Base-by-base conservation (phyloP, 441 rosid species). In the Mallotus repandus region DNA sequence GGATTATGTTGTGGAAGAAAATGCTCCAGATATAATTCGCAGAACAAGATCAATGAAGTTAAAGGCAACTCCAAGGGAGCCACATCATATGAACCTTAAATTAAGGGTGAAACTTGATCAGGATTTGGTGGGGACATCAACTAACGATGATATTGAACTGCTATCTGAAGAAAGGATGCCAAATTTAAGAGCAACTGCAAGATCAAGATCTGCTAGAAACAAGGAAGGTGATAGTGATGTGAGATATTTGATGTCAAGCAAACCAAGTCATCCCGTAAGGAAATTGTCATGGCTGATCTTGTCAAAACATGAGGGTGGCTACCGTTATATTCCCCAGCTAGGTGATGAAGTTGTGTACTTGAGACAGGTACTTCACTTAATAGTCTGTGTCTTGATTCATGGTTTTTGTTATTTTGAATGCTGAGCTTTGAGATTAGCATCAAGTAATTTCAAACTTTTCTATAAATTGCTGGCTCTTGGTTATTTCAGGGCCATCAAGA, bases 331-430 rank as follows among this genome's bases (percentile, higher is more conserved):
- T 78, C 99, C 99, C 54, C 99, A 96, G 77, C 84, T 73, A 74
- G 97, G 97, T 71, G 99, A 96, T 82, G 93, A 87, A 76, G 84
- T 91, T 72, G 97, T 84, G 21, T 96, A 96, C 82, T 74, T 96
- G 84, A 89, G 97, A 81, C 99, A 96, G 93, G 99, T 90, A 69
- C 50, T 63, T 62, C 89, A 69, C 45, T 63, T 62, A 25, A 54
- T 50, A 53, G 10, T 48, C 48, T 22, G n/a, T 32, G 53, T 54
- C 66, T 58, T 78, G 68, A 49, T 53, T 58, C 77, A 50, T 65
- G 4, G n/a, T 59, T 54, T 66, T 50, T 71, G 19, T 68, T 49
- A 10, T 67, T 65, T 69, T 73, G 64, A 19, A 59, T 75, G 32
- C 46, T 75, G 63, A 49, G 22, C 68, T 56, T 74, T 68, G 74